Percentiles rank a stretch among this genome's conserved stretches.
phyloP scores from a whole-genome alignment of 768 basidiomycete genomes.

The Cyclocybe cylindracea region DNA sequence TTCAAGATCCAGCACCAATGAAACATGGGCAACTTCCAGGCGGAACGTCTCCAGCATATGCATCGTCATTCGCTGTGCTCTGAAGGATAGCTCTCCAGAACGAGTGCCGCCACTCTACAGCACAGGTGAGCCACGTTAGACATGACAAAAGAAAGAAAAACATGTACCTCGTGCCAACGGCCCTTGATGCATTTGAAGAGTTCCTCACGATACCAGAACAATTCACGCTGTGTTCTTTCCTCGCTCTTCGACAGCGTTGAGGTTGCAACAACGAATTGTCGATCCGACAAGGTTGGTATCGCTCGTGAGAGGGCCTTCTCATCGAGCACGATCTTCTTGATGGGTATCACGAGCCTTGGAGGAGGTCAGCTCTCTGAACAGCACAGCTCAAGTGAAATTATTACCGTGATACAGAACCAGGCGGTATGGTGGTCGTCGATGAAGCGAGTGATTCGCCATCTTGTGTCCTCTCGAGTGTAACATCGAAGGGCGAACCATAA shows the following conservation, averaged over 20 bases:
- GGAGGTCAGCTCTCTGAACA: background rate
- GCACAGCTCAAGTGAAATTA: conserved; percentile 15
- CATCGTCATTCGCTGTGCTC: conserved; percentile 74
- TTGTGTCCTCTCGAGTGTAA: conserved; percentile 69
- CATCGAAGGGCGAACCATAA: conserved; percentile 90
- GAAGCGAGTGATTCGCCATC: conserved; percentile 52
- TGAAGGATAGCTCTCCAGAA: conserved; percentile 73
- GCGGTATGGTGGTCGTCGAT: conserved; percentile 69
- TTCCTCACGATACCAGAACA: conserved; percentile 97
- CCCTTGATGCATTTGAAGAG: conserved; percentile 70
- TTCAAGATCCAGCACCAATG: conserved; percentile 45
- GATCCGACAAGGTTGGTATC: conserved; percentile 83
- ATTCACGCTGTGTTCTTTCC: conserved; percentile 65
- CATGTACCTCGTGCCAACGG: conserved; percentile 83
- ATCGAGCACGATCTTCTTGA: conserved; percentile 68
- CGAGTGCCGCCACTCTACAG: conserved; percentile 77
- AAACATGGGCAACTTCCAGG: conserved; percentile 62
- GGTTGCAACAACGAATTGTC: conserved; percentile 89
- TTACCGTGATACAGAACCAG: conserved; percentile 84
- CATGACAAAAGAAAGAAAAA: background rate
- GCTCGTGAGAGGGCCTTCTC: conserved; percentile 58
- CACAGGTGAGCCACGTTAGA: conserved; percentile 4
- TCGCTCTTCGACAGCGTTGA: conserved; percentile 60
- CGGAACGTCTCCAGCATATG: conserved; percentile 81
- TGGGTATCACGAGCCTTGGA: conserved; percentile 63